These are phyloP conservation scores for Wickerhamiella sergipiensis DNA, from an alignment of 805 yeast genomes.

Conservation along the genomic window DNA sequence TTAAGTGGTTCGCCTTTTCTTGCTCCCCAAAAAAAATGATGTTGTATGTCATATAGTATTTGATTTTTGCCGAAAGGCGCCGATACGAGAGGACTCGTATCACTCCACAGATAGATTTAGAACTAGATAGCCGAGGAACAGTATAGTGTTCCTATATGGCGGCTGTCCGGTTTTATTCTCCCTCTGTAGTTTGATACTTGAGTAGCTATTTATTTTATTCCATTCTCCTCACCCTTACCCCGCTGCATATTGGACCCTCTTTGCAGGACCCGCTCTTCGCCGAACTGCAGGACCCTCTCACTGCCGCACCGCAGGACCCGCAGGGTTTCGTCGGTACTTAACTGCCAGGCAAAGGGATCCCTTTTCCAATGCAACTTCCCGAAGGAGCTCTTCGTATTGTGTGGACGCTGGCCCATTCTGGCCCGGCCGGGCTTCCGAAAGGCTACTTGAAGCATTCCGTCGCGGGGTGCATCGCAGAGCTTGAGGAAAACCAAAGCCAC, in stretches of 20 bases:
- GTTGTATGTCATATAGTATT: not conserved
- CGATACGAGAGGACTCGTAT: constrained; percentile 5
- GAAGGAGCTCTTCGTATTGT: not conserved
- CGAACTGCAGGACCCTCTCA: too few species aligned
- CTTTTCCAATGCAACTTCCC: not conserved
- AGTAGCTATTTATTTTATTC: not conserved
- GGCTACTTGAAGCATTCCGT: not conserved
- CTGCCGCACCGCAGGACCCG: too few species aligned
- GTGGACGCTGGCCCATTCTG: not conserved
- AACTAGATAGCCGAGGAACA: not conserved
- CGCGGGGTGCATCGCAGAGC: not conserved
- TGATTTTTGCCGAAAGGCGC: constrained; percentile 1
- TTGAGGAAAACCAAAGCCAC: not conserved
- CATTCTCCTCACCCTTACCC: not conserved
- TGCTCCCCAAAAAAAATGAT: not conserved
- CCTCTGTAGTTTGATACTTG: not conserved
- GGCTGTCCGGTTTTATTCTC: not conserved
- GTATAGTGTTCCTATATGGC: not conserved
- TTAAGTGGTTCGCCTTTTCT: constrained; percentile 3
- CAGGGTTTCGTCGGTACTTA: too few species aligned
- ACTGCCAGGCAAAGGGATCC: too few species aligned
- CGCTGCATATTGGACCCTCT: too few species aligned
- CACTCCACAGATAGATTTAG: not conserved
- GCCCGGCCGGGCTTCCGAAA: not conserved
- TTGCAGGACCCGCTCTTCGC: too few species aligned